Percentiles rank a stretch among this genome's conserved stretches.
phyloP scores from a whole-genome alignment of 345 rosid genomes.

The Acer campestre region DNA sequence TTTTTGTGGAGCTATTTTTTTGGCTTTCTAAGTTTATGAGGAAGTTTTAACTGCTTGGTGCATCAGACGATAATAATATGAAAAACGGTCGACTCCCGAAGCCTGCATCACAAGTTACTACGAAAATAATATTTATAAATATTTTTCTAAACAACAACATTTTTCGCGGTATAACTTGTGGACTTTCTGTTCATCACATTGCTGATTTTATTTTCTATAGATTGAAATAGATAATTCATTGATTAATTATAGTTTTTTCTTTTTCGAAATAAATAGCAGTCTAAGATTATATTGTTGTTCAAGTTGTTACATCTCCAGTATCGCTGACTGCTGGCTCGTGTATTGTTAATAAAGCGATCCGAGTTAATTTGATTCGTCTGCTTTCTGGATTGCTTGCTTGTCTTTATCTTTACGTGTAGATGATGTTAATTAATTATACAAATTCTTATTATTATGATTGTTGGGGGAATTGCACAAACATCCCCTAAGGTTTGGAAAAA shows the following conservation, averaged over 20 bases:
- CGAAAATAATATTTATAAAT: not conserved
- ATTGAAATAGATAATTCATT: slow-evolving; percentile 1
- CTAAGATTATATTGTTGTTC: not conserved
- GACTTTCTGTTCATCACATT: not conserved
- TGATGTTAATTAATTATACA: too few relatives aligned
- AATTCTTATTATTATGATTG: too few relatives aligned
- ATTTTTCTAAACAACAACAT: not conserved
- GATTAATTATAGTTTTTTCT: not conserved
- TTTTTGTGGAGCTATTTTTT: slow-evolving; percentile 15
- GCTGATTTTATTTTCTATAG: not conserved
- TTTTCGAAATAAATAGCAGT: not conserved
- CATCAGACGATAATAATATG: not conserved
- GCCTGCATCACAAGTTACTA: slow-evolving; percentile 12
- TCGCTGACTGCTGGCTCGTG: not conserved
- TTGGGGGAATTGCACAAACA: too few relatives aligned
- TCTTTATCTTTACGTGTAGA: not conserved
- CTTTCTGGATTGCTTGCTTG: not conserved
- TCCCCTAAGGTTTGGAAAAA: too few relatives aligned
- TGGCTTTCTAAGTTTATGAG: not conserved
- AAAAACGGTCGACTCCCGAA: not conserved
- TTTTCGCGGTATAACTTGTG: not conserved
- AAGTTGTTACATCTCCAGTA: not conserved
- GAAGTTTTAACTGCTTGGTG: not conserved
- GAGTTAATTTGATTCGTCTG: not conserved
- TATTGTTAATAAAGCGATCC: not conserved